These are phyloP conservation scores for Chionographis japonica DNA, from an alignment of 106 monocot genomes.

Conservation along the genomic window DNA sequence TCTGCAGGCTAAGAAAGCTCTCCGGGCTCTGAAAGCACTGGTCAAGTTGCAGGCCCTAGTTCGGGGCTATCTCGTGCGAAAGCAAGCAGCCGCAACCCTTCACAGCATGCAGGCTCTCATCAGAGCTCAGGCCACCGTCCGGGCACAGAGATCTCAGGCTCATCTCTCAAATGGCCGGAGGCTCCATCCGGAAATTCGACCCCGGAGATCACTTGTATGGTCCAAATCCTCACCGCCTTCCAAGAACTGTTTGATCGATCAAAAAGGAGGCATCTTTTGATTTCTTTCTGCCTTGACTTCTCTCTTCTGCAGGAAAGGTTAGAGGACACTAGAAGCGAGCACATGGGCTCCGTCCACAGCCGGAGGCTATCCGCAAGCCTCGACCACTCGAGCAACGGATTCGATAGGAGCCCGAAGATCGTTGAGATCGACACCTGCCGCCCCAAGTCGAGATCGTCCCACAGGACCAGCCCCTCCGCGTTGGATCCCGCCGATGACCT, in stretches of 20 bases:
- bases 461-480: constrained; percentile 7
- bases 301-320: constrained; percentile 3
- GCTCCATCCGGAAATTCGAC: constrained; percentile 17
- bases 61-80: constrained; percentile 79
- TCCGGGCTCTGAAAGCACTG: constrained; percentile 67
- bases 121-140: constrained; percentile 43
- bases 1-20: constrained; percentile 77
- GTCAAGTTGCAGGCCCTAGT: constrained; percentile 92
- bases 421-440: constrained; percentile 56
- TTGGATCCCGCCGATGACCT: constrained; percentile 1
- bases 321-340: constrained; percentile 24
- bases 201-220: constrained; percentile 38
- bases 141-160: constrained; percentile 21
- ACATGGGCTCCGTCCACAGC: constrained; percentile 19
- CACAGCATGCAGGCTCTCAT: constrained; percentile 72
- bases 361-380: constrained; percentile 16
- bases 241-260: background rate
- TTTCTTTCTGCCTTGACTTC: too few species aligned
- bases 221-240: background rate
- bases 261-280: too few species aligned
- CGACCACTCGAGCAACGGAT: constrained; percentile 21
- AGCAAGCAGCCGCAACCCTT: constrained; percentile 47
- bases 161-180: constrained; percentile 1
- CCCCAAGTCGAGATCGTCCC: constrained; percentile 36
- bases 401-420: constrained; percentile 49